Evolutionary conservation across 2,329 filamentous ascomycete species (phyloP), one percentile per base, ranked within the genome.

Genomic region (Massarina eburnea): DNA sequence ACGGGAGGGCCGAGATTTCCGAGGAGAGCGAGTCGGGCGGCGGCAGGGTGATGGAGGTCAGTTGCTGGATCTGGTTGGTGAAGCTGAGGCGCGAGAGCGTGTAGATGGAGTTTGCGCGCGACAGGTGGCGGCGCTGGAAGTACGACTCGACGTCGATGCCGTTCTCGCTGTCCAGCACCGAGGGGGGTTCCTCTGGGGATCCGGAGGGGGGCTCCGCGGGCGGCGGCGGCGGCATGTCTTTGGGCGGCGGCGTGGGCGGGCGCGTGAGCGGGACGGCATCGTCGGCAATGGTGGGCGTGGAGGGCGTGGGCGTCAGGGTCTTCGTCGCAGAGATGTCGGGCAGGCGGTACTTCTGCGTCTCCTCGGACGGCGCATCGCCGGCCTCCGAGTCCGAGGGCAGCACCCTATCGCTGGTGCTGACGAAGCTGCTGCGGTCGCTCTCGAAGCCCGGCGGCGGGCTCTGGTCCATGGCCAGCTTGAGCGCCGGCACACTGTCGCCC

Each of bases 1-100:
- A 94, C 8, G 90, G 84, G 38, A 97, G 94, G 14, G 89, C 85
- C 8, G 85, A 83, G 39, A 99, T 91, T 62, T 86, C 89, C 52
- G 84, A 87, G 21, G 90, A 89, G 18, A 99, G 78, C 0, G 89
- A 86, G 34, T 86, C 84, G 41, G 92, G 89, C 67, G 95, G 87
- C 1, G 94, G 94, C 2, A 97, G 80, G 60, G 90, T 86, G 46
- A 97, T 85, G 15, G 91, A 91, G 0, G 91, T 97, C 53, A 99
- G 78, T 68, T 96, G 91, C 38, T 89, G 89, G 42, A 97, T 82
- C 70, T 97, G 94, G 61, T 89, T 95, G 52, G 90, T 89, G 69
- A 99, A 96, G 6, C 92, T 96, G 26, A 87, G 88, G 35, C 92
- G 84, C 2, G 91, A 96, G 47, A 99, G 81, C 1, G 94, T 96